A percentile compares a stretch with the other conserved stretches of the same genome.
These are phyloP conservation scores for Lizonia empirigonia DNA, from an alignment of 2,329 filamentous ascomycete species.

Conservation along the genomic window DNA sequence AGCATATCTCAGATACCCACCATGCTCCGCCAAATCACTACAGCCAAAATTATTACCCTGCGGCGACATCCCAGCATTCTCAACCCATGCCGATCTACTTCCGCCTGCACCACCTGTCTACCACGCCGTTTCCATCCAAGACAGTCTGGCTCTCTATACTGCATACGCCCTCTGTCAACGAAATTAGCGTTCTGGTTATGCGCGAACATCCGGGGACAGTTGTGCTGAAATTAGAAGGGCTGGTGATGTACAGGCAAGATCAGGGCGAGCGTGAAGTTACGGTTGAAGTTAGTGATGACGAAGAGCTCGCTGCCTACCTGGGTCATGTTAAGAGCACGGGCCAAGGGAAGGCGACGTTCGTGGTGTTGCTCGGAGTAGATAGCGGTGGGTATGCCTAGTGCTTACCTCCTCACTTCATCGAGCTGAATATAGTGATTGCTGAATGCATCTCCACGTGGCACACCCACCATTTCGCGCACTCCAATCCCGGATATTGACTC, in stretches of 20 bases:
- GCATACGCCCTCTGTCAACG: constrained; percentile 61
- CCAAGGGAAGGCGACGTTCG: constrained; percentile 61
- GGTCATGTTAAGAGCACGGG: constrained; percentile 59
- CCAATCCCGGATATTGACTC: neutral
- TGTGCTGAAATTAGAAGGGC: constrained; percentile 68
- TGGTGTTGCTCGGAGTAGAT: constrained; percentile 42
- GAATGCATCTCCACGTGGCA: neutral
- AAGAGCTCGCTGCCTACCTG: constrained; percentile 74
- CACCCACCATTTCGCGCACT: neutral
- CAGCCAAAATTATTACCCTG: constrained; percentile 19
- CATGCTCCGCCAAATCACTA: constrained; percentile 35
- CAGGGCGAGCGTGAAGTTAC: constrained; percentile 62
- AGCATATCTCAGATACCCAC: constrained; percentile 34
- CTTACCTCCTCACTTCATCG: neutral
- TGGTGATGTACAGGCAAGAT: constrained; percentile 57
- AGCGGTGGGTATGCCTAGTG: constrained; percentile 14
- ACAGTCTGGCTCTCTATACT: constrained; percentile 71
- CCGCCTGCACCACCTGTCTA: constrained; percentile 69
- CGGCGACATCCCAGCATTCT: constrained; percentile 20
- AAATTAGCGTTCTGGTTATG: constrained; percentile 66
- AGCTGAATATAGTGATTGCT: neutral
- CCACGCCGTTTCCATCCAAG: constrained; percentile 55
- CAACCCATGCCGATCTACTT: constrained; percentile 67
- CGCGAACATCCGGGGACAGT: constrained; percentile 65
- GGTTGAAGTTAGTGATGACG: constrained; percentile 71